These are phyloP conservation scores for Ceratocystis papillata DNA, from an alignment of 2,329 filamentous ascomycete species.

Conservation along the genomic window DNA sequence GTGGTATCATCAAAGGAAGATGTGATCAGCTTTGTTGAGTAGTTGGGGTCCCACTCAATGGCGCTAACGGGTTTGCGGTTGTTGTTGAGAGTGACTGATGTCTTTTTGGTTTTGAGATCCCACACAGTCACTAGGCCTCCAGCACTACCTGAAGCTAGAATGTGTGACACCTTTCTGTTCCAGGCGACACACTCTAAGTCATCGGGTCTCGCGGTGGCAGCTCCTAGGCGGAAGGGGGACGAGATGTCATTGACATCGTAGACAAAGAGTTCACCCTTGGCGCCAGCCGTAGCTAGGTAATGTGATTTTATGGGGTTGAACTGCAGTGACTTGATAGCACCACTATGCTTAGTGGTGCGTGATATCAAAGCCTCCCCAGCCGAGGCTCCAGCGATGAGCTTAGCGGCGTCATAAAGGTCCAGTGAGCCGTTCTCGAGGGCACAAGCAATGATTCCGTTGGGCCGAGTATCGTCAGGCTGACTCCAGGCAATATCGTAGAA, in stretches of 20 bases:
- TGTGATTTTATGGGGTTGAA: constrained; percentile 92
- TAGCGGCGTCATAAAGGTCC: constrained; percentile 82
- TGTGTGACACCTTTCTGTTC: constrained; percentile 97
- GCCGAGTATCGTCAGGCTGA: constrained; percentile 63
- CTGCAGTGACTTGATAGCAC: constrained; percentile 85
- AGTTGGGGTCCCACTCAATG: constrained; percentile 94
- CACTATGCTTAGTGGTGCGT: constrained; percentile 78
- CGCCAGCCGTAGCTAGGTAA: constrained; percentile 81
- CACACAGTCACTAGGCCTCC: constrained; percentile 96
- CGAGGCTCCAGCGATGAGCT: constrained; percentile 45
- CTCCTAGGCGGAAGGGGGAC: constrained; percentile 81
- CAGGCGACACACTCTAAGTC: constrained; percentile 95
- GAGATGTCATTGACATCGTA: constrained; percentile 86
- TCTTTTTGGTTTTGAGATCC: constrained; percentile 97
- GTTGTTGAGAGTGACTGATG: constrained; percentile 90
- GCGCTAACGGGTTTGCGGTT: constrained; percentile 89
- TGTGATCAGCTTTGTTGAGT: constrained; percentile 86
- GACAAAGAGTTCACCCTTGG: constrained; percentile 92
- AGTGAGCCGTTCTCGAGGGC: constrained; percentile 89
- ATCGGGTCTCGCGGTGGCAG: constrained; percentile 75
- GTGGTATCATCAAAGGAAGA: constrained; percentile 81
- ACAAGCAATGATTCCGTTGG: constrained; percentile 83
- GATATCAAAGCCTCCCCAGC: constrained; percentile 63
- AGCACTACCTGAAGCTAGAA: constrained; percentile 83
- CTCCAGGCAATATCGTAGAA: constrained; percentile 98